phyloP scores from a whole-genome alignment of 2,329 filamentous ascomycete genomes.

The Aaosphaeria arxii region DNA sequence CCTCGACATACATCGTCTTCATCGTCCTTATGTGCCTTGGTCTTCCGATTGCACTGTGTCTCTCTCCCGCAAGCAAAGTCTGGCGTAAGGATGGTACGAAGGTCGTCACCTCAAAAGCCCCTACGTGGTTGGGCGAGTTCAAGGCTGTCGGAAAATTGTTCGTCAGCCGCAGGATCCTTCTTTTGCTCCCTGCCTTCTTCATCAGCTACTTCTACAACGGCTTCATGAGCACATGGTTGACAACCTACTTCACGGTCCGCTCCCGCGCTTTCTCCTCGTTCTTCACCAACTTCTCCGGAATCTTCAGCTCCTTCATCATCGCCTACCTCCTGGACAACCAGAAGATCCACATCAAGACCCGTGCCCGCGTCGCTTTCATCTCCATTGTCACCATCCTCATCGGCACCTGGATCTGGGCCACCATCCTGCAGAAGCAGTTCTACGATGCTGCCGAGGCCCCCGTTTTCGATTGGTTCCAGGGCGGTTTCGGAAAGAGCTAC shows the following conservation, averaged over 20 bases:
- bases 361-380: constrained; percentile 25
- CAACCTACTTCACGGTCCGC: constrained; percentile 35
- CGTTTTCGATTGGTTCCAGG: constrained; percentile 32
- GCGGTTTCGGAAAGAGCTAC: constrained; percentile 31
- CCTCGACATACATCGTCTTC: constrained; percentile 45
- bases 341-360: constrained; percentile 30
- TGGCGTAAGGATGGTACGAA: constrained; percentile 42
- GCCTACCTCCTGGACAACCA: constrained; percentile 31
- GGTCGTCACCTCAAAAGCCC: constrained; percentile 21
- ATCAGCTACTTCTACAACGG: constrained; percentile 40
- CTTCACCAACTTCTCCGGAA: constrained; percentile 37
- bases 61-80: constrained; percentile 47
- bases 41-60: constrained; percentile 40
- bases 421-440: constrained; percentile 29
- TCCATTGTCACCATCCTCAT: constrained; percentile 27
- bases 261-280: constrained; percentile 33
- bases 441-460: constrained; percentile 24
- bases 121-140: constrained; percentile 25
- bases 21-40: constrained; percentile 49
- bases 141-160: constrained; percentile 28
- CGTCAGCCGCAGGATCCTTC: constrained; percentile 27
- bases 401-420: constrained; percentile 36
- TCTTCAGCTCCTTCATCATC: constrained; percentile 35
- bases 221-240: constrained; percentile 34
- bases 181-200: constrained; percentile 34